phyloP scores from a whole-genome alignment of 2,329 filamentous ascomycete species.

The Cytospora chrysosperma region DNA sequence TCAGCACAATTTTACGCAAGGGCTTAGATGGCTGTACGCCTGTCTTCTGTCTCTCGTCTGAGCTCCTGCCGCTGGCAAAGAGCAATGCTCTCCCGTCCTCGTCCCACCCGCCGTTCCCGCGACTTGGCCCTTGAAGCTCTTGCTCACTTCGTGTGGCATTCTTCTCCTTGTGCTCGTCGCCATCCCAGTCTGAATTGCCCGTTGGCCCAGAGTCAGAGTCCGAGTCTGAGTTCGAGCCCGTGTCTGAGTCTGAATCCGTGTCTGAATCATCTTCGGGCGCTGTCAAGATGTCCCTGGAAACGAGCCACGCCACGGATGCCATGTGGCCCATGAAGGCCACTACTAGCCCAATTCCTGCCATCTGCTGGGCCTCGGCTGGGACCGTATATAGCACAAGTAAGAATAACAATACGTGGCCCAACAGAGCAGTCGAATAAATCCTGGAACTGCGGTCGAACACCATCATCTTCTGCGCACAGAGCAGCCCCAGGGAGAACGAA shows the following conservation, averaged over 20 bases:
- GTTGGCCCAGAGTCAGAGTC: not conserved
- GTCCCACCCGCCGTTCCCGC: not conserved
- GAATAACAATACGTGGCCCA: constrained; percentile 42
- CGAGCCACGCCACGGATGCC: constrained; percentile 43
- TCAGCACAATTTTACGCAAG: constrained; percentile 27
- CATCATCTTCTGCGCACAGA: constrained; percentile 37
- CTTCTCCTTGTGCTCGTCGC: constrained; percentile 25
- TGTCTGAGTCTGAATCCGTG: constrained; percentile 28
- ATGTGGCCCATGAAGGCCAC: constrained; percentile 45
- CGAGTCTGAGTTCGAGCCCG: constrained; percentile 2
- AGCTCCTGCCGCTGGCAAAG: not conserved
- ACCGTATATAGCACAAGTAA: constrained; percentile 35
- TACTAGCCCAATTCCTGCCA: constrained; percentile 41
- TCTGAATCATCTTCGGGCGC: constrained; percentile 45
- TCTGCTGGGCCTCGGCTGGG: constrained; percentile 32
- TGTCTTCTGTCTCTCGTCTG: not conserved
- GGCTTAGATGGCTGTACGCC: constrained; percentile 21
- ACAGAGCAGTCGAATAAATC: constrained; percentile 43
- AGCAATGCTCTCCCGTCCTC: not conserved
- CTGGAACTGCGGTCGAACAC: constrained; percentile 46
- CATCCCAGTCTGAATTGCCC: constrained; percentile 25
- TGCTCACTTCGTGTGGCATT: not conserved
- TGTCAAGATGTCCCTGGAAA: constrained; percentile 41
- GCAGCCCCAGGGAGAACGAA: constrained; percentile 50
- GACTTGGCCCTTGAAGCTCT: not conserved